Conservation (phyloP, 164 flowering plant genomes). For the Vitis rotundifolia region DNA sequence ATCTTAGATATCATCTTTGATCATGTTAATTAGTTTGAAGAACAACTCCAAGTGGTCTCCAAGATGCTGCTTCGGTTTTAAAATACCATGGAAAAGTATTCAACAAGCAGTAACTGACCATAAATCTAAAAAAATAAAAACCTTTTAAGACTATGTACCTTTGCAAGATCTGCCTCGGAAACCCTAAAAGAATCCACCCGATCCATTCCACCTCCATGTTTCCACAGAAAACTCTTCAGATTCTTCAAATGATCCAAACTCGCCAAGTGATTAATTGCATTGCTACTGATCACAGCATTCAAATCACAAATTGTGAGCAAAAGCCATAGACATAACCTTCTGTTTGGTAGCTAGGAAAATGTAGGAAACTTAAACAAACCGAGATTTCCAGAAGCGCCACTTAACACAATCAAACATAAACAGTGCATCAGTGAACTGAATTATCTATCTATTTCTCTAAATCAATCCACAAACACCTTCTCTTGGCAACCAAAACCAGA, state of each 20-base stretch:
- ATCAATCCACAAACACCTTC: not conserved
- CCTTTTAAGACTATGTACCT: constrained; percentile 41
- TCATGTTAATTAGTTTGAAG: too few species aligned
- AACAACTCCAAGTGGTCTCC: too few species aligned
- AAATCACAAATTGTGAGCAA: not conserved
- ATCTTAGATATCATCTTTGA: too few species aligned
- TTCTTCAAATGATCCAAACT: constrained; percentile 69
- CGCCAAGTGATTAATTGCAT: constrained; percentile 72
- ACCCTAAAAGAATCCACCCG: constrained; percentile 52
- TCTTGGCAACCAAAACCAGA: not conserved
- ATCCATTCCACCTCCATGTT: constrained; percentile 69
- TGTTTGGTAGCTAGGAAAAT: not conserved
- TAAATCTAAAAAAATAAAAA: not conserved
- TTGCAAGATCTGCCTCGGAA: constrained; percentile 51
- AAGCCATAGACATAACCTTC: not conserved
- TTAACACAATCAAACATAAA: not conserved
- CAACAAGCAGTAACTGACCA: not conserved
- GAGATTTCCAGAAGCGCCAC: not conserved
- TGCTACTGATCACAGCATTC: constrained; percentile 38
- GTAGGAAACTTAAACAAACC: not conserved
- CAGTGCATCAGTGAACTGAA: not conserved
- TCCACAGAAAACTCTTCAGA: constrained; percentile 72
- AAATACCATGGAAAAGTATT: too few species aligned
- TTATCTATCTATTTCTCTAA: too few species aligned
- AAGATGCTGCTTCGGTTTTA: too few species aligned